Conservation (phyloP, 768 basidiomycete species). For the Lactifluus volemus region DNA sequence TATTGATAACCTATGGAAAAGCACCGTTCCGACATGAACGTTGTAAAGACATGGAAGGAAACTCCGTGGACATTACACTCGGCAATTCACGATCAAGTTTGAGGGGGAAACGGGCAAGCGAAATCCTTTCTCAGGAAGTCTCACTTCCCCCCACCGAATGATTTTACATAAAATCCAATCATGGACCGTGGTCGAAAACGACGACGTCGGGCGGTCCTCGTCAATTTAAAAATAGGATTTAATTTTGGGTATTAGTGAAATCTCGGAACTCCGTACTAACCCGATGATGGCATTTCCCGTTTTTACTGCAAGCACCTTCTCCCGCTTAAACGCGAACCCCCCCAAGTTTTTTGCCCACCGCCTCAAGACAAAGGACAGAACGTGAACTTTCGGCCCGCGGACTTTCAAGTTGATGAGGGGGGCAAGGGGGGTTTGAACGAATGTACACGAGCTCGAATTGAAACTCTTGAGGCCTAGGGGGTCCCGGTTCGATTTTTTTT, state of each 20-base stretch:
- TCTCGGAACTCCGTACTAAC: too few relatives aligned
- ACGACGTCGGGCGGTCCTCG: not conserved
- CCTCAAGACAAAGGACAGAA: too few relatives aligned
- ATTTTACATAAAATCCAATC: slow-evolving; percentile 11
- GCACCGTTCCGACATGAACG: not conserved
- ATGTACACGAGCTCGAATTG: not conserved
- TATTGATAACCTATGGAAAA: not conserved
- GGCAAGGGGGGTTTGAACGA: not conserved
- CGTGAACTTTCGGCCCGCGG: too few relatives aligned
- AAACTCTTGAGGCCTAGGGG: too few relatives aligned
- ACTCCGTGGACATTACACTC: not conserved
- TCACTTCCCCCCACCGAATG: not conserved
- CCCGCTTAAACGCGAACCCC: slow-evolving; percentile 2
- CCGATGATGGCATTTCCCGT: slow-evolving; percentile 4
- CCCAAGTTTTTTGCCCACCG: not conserved
- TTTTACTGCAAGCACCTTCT: not conserved
- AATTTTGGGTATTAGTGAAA: too few relatives aligned
- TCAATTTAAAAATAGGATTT: too few relatives aligned
- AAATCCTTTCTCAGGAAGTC: not conserved
- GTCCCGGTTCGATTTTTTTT: too few relatives aligned
- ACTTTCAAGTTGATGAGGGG: too few relatives aligned
- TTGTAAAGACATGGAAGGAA: not conserved
- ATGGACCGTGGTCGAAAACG: not conserved
- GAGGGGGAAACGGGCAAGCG: not conserved
- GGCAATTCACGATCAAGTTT: not conserved